Conservation (phyloP, 108 stramenopile genomes). For the Chaetoceros tenuissimus region DNA sequence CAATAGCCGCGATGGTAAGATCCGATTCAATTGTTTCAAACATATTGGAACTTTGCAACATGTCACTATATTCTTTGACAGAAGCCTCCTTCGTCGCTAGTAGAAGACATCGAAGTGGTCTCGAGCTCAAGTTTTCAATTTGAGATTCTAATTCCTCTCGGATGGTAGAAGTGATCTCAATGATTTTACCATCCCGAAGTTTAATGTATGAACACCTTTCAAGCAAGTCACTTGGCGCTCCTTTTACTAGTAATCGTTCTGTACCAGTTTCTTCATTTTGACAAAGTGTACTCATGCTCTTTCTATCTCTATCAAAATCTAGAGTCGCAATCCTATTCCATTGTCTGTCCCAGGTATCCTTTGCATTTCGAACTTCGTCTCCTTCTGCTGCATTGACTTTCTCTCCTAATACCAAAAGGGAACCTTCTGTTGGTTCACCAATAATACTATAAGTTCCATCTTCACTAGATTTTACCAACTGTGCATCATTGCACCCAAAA, state of each 20-base stretch:
- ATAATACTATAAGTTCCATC: conserved; percentile 5
- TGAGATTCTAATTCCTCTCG: not conserved
- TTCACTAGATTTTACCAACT: conserved; percentile 7
- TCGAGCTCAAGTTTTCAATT: conserved; percentile 2
- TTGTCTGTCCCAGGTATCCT: not conserved
- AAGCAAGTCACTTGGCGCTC: conserved; percentile 73
- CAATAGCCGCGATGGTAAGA: conserved; percentile 64
- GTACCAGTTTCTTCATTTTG: conserved; percentile 10
- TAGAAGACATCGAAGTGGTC: not conserved
- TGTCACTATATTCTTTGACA: not conserved
- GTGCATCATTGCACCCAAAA: not conserved
- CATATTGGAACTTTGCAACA: conserved; percentile 19
- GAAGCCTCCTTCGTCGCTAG: not conserved
- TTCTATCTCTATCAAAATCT: conserved; percentile 59
- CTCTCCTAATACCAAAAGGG: conserved; percentile 63
- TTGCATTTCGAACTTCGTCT: not conserved
- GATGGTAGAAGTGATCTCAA: not conserved
- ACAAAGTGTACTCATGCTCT: conserved; percentile 26
- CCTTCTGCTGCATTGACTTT: conserved; percentile 13
- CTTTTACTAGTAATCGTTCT: conserved; percentile 74
- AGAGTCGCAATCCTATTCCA: conserved; percentile 44
- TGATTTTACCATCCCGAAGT: not conserved
- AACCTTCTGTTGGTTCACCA: conserved; percentile 83
- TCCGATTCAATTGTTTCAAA: conserved; percentile 59
- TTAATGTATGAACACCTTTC: conserved; percentile 49